Base-by-base conservation (phyloP, 371 early-diverging fungal genomes). In the Rhizopus delemar region DNA sequence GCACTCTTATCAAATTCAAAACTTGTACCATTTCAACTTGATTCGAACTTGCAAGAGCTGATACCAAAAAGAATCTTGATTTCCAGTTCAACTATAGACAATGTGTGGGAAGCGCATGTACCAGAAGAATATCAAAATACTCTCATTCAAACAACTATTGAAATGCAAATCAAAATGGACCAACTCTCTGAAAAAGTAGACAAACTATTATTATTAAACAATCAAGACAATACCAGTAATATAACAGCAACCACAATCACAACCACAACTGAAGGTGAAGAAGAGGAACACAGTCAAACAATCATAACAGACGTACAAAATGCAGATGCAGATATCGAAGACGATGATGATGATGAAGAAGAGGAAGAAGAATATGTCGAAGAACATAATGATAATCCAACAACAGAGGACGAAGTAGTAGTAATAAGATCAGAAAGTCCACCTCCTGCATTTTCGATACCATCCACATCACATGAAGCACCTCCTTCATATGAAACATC, bases 401-500 rank as follows among this genome's bases (percentile, higher is more conserved):
- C 53, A 29, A 39, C 31, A 4, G 32, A 13, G 8, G 51, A 51
- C 4, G 59, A 49, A 13, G 29, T 9, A 32, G 3, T 22, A 22
- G 22, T 22, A 22, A 22, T 0, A 8, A 22, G 43, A 15, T 59
- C 68, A 28, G 43, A 59, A 11, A 73, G 70, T 48, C 70, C 75
- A 15, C 69, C 76, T 43, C 69, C 73, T 41, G 67, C 72, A 4
- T 70, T 68, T 56, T 57, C 66, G 29, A 52, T 60, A 0, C 49
- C 66, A 5, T 49, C 63, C 4, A 48, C 59, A 38, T 58, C 52
- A 2, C 57, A 58, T 28, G 69, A 68, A 51, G 69, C 71, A 29
- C 80, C 80, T 4, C 80, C 80, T 0, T 77, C 77, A 13, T 80
- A 80, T 48, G 80, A 80, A 49, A 77, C 75, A 11, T 80, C 80